phyloP scores from a whole-genome alignment of 2,329 filamentous ascomycete species.

The Fusarium transvaalense region DNA sequence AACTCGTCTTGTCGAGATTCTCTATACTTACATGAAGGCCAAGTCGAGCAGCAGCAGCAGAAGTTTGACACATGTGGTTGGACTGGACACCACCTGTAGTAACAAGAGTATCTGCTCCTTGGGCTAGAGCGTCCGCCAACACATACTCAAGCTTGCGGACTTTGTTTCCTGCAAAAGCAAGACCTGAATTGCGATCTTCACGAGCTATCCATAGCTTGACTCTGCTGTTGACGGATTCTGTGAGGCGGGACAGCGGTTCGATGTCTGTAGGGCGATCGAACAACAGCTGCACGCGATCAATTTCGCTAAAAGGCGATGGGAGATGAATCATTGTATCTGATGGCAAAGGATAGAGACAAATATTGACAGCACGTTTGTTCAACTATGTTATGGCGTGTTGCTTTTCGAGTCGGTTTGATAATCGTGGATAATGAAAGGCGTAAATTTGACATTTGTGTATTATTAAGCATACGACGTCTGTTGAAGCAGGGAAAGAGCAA shows the following conservation, averaged over 20 bases:
- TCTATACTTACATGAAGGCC: constrained; percentile 12
- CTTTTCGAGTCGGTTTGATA: background rate
- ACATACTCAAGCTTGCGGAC: constrained; percentile 36
- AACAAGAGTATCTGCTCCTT: constrained; percentile 32
- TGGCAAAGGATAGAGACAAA: too few relatives aligned
- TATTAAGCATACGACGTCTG: constrained; percentile 12
- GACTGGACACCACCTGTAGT: constrained; percentile 33
- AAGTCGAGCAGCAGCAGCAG: constrained; percentile 30
- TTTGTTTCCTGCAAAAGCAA: constrained; percentile 37
- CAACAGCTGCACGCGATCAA: constrained; percentile 22
- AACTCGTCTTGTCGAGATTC: fast-evolving
- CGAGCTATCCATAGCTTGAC: constrained; percentile 25
- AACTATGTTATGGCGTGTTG: too few relatives aligned
- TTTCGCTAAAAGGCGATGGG: constrained; percentile 17
- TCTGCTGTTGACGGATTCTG: background rate
- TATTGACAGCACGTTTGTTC: background rate
- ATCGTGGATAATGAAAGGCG: constrained; percentile 1
- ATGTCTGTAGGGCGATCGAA: constrained; percentile 31
- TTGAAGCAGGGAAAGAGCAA: background rate
- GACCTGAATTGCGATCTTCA: constrained; percentile 34
- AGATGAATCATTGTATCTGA: constrained; percentile 12
- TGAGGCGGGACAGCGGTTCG: constrained; percentile 24
- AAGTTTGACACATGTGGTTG: constrained; percentile 38
- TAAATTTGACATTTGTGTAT: constrained; percentile 5
- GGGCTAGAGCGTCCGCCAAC: constrained; percentile 20